phyloP scores from a whole-genome alignment of 768 basidiomycete genomes.

The Lactarius trivialis region DNA sequence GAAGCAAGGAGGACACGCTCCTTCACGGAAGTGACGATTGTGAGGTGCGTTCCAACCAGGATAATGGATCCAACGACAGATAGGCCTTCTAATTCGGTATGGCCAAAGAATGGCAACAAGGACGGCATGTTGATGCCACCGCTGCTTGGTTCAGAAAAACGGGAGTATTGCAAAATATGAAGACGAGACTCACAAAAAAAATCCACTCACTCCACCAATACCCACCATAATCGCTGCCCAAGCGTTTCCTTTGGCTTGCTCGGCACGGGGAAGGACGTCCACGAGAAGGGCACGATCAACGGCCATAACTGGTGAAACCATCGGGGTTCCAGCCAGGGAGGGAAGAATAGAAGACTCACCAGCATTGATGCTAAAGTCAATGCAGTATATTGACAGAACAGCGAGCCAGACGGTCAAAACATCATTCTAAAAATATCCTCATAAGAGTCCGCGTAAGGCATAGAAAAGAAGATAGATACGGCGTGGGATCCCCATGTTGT shows the following conservation, averaged over 20 bases:
- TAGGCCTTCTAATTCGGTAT: conserved; percentile 74
- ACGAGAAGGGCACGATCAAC: conserved; percentile 88
- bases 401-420: conserved; percentile 70
- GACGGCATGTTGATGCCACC: conserved; percentile 74
- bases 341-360: conserved; percentile 28
- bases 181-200: conserved; percentile 65
- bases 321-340: conserved; percentile 33
- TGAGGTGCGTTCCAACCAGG: conserved; percentile 56
- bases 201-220: conserved; percentile 78
- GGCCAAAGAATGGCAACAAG: conserved; percentile 68
- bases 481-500: conserved; percentile 30
- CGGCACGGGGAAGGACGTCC: conserved; percentile 66
- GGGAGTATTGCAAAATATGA: not conserved
- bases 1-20: conserved; percentile 64
- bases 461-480: conserved; percentile 27
- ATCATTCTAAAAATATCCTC: conserved; percentile 45
- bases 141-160: conserved; percentile 33
- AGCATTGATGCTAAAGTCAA: conserved; percentile 61
- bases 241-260: conserved; percentile 83
- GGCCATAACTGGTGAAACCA: conserved; percentile 56
- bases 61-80: conserved; percentile 66
- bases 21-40: conserved; percentile 55
- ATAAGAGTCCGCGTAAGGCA: not conserved
- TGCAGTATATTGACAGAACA: conserved; percentile 57
- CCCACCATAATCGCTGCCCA: conserved; percentile 96